Evolutionary conservation across 2,329 filamentous ascomycete species (phyloP), one percentile per base, ranked within the genome.

Genomic region (Trichophyton benhamiae): DNA sequence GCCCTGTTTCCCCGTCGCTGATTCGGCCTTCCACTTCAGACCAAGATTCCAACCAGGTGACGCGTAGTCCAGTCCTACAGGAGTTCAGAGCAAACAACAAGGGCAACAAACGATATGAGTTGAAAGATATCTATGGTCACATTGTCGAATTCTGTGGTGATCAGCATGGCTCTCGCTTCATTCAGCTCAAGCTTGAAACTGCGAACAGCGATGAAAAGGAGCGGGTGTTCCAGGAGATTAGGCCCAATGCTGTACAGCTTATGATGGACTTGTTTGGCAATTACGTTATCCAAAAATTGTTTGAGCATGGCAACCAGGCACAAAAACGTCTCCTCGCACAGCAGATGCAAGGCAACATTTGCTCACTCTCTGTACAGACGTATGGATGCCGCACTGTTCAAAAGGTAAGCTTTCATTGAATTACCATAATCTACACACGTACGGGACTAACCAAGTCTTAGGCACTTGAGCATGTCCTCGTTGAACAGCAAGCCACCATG

Each of bases 251-350:
- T 1, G 75, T 95, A 33, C 90, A 92, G 69, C 78, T 99, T 57
- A 96, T 96, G 90, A 92, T 87, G 53, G 94, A 97, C 72, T 87
- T 97, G 0, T 99, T 96, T 70, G 94, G 94, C 60, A 99, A 99
- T 73, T 99, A 97, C 70, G 94, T 99, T 41, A 91, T 97, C 44
- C 94, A 99, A 70, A 97, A 96, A 72, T 86, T 97, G 71, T 96
- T 97, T 65, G 92, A 97, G 72, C 90, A 97, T 72, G 92, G 94
- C 44, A 95, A 90, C 67, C 91, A 96, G 74, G 82, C 86, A 0
- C 94, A 99, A 76, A 99, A 99, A 78, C 91, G 87, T 73, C 81
- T 88, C 1, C 76, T 99, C 48, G 91, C 90, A 0, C 84, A 85
- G 65, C 85, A 88, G 72, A 96, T 97, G 91, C 89, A 87, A 72